phyloP scores from a whole-genome alignment of 2,329 filamentous ascomycete species.

The Colletotrichum gloeosporioides region DNA sequence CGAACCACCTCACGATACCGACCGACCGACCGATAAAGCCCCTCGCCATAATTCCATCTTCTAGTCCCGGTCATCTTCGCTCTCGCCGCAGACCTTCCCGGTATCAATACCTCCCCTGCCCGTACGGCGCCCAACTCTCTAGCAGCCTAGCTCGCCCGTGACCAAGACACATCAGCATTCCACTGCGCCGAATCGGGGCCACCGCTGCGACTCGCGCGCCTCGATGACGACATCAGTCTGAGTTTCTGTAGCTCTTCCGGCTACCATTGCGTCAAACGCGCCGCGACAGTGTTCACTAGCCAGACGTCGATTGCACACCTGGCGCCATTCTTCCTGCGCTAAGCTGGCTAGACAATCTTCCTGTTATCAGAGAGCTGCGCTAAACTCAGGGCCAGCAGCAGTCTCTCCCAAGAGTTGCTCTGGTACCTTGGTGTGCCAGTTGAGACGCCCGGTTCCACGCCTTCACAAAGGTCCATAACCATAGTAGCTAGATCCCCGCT shows the following conservation, averaged over 20 bases:
- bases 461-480: neutral
- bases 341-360: neutral
- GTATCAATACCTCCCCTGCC: neutral
- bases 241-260: neutral
- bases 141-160: neutral
- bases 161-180: conserved; percentile 8
- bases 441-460: neutral
- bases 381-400: neutral
- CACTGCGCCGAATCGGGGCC: neutral
- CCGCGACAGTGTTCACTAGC: neutral
- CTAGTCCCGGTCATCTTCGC: neutral
- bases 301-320: neutral
- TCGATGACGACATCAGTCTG: conserved; percentile 19
- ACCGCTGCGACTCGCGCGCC: neutral
- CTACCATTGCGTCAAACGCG: conserved; percentile 12
- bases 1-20: neutral
- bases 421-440: neutral
- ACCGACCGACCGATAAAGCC: neutral
- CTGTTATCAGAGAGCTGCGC: neutral
- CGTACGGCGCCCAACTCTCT: neutral
- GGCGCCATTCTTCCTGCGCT: neutral
- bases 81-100: neutral
- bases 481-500: conserved; percentile 17
- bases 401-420: neutral
- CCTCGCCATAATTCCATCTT: neutral